Base-by-base conservation (phyloP, 2,329 filamentous ascomycete genomes). In the Pseudogymnoascus sp. region DNA sequence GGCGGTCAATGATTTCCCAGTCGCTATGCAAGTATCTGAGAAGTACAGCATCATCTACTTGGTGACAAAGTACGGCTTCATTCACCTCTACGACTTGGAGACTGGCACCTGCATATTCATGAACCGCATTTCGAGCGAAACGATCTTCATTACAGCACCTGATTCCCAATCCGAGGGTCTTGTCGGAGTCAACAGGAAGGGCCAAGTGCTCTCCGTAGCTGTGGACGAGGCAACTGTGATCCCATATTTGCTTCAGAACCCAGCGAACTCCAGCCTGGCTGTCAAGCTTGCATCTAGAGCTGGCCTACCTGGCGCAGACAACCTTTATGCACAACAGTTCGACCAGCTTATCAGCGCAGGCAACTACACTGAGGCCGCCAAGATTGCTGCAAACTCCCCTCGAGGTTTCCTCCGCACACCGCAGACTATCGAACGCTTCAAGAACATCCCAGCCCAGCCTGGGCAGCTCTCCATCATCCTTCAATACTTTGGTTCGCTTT, bases 81-180 rank as follows among this genome's bases (percentile, higher is more conserved):
- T 99, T 69, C 94, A 99, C 75, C 83, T 99, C 21, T 97, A 99
- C 76, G 95, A 99, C 71, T 84, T 99, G 61, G 95, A 99, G 78
- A 94, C 89, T 6, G 95, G 90, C 61, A 89, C 88, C 10, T 95
- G 90, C 73, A 94, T 99, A 72, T 99, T 96, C 82, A 95, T 99
- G 91, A 99, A 99, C 81, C 88, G 95, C 68, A 99, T 99, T 70
- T 99, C 94, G 33, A 96, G 91, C 78, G 94, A 99, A 72, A 99
- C 94, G 23, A 97, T 99, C 72, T 99, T 99, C 77, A 95, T 92
- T 23, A 96, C 92, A 18, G 88, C 90, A 52, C 78, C 86, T 34
- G 94, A 99, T 72, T 82, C 82, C 59, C 86, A 91, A 19, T 95
- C 90, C 15, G 84, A 87, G 48, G 95, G 95, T 68, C 88, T 99